Base-by-base conservation (phyloP, 2,329 filamentous ascomycete genomes). In the Calonectria montana region DNA sequence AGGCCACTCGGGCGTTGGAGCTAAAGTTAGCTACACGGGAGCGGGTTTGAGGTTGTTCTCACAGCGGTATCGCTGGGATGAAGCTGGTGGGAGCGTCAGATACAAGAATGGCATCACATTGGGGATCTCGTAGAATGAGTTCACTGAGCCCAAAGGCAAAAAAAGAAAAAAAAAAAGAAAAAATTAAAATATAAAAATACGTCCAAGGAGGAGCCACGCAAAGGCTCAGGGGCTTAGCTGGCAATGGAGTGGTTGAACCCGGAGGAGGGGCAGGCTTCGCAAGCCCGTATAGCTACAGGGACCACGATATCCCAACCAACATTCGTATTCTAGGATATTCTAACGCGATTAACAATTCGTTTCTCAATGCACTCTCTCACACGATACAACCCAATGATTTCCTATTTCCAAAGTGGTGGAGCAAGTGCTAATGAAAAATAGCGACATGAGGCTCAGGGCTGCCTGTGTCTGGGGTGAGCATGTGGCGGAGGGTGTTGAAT, bases 1-100 rank as follows among this genome's bases (percentile, higher is more conserved):
- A 57, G 53, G 53, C 12, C 53, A 18, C 53, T 57, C 53, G 43
- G 35, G 57, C 57, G 57, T 41, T 61, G 57, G 37, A 43, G 57
- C 57, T 61, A 61, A 61, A 61, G 23, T 61, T 41, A 43, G 57
- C 53, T 57, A 57, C 53, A 37, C 53, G 53, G 53, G 53, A 57
- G 53, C 53, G 53, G 53, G 37, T 57, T 7, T 43, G 53, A 57
- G 53, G 29, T 57, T n/a, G 53, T 37, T 57, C 29, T 31, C 53
- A 35, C 29, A 37, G 53, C 53, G 53, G n/a, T 57, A 31, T 57
- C 21, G 53, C 31, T 37, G 47, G 53, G 53, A 57, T 57, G 53
- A 23, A n/a, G 29, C 16, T 10, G 29, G 29, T 18, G 16, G 27
- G n/a, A 57, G 21, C 53, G 29, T 12, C 31, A 57, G 53, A 37